Conservation (phyloP, 2,329 filamentous ascomycete genomes). For the Cryphonectria parasitica region DNA sequence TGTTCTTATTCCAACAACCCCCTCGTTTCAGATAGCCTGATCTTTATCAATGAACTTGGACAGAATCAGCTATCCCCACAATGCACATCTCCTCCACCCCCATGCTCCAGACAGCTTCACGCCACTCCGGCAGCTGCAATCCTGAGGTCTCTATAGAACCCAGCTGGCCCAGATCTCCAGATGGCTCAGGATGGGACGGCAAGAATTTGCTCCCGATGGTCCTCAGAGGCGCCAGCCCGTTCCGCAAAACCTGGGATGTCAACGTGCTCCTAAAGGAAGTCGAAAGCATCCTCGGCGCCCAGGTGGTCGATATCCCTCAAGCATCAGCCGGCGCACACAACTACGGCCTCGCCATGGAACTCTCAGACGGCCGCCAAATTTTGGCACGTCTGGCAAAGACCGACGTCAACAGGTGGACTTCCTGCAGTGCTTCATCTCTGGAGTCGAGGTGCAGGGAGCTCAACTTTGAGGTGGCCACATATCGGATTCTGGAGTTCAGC, state of each 20-base stretch:
- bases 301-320: slow-evolving; percentile 1
- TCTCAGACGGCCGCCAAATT: neutral
- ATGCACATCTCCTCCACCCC: neutral
- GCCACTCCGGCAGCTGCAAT: neutral
- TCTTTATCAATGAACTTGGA: neutral
- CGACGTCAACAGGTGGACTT: neutral
- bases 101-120: too few species aligned
- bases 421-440: neutral
- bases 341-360: slow-evolving; percentile 2
- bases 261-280: neutral
- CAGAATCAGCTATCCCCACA: neutral
- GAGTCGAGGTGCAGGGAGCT: neutral
- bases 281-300: neutral
- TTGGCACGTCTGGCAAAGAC: neutral
- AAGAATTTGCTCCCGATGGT: neutral
- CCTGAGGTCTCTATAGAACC: neutral
- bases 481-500: neutral
- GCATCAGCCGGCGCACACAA: slow-evolving; percentile 5
- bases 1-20: too few species aligned
- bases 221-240: neutral
- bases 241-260: neutral
- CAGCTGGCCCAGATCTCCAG: neutral
- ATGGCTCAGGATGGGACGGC: neutral
- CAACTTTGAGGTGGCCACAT: neutral
- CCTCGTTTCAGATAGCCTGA: neutral